Base-by-base conservation (phyloP, 345 rosid genomes). In the Chamaenerion angustifolium region DNA sequence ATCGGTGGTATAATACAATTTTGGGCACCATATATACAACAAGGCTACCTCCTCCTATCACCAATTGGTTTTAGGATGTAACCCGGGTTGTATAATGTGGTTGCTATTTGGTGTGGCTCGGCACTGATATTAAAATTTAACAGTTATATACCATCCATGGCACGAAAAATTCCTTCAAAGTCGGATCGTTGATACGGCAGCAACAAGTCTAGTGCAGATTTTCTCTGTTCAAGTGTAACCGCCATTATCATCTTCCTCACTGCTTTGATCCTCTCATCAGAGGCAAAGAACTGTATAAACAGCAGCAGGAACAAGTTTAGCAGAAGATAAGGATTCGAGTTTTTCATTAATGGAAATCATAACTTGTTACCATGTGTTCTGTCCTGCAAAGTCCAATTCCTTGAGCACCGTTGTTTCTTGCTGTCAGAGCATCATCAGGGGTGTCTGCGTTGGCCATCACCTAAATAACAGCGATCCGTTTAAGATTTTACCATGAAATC, bases 191-290 rank as follows among this genome's bases (percentile, higher is more conserved):
- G 98, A 64, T 86, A 90, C 64, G 96, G 98, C 61, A 86, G 78
- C 63, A 90, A 69, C 41, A 77, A 59, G 64, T 90, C 77, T 43
- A 90, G 62, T 21, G 98, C 95, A 31, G 75, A 82, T 59, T 76
- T 78, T 65, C 98, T 83, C 59, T 83, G 98, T 64, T 83, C 93
- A 14, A 65, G 35, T 51, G 95, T 80, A 14, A 78, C 81, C 10
- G 98, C 98, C 98, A 90, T 90, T 72, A 90, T 90, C 98, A 90
- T 90, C 78, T 78, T 78, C 56, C 98, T 86, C 71, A 90, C 96
- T 13, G 95, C 83, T 61, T 75, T 83, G 40, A 90, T 76, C 74
- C 98, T 83, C 56, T 78, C 81, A 65, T 90, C 96, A 11, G 96
- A 68, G 45, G 94, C 98, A 66, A 90, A 90, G 73, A 90, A 90